These are phyloP conservation scores for Fusarium burgessii DNA, from an alignment of 2,329 filamentous ascomycete species.

Conservation along the genomic window DNA sequence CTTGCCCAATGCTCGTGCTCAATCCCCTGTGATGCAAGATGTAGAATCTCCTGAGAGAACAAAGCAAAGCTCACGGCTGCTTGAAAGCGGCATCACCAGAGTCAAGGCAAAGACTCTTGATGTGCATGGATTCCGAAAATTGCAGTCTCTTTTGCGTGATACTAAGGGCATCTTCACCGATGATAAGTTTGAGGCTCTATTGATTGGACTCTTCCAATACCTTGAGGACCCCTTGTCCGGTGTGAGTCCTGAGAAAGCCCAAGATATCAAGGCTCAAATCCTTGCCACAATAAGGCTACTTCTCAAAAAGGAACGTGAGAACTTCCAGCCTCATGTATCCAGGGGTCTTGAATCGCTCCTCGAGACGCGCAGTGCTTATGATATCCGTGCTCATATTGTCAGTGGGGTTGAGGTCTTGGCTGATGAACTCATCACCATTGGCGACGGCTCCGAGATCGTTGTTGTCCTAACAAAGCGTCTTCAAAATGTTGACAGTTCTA, in stretches of 20 bases:
- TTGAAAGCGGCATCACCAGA: conserved; percentile 80
- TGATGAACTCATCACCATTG: conserved; percentile 76
- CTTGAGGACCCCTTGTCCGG: conserved; percentile 71
- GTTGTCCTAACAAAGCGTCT: conserved; percentile 65
- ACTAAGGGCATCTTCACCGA: conserved; percentile 72
- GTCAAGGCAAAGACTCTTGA: conserved; percentile 79
- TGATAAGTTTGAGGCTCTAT: conserved; percentile 75
- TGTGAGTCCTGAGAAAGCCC: conserved; percentile 71
- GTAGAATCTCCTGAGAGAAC: conserved; percentile 60
- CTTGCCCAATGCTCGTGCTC: conserved; percentile 45
- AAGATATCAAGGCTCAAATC: conserved; percentile 80
- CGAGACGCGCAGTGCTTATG: conserved; percentile 72
- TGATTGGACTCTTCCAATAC: conserved; percentile 77
- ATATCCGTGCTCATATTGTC: conserved; percentile 77
- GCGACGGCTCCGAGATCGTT: conserved; percentile 71
- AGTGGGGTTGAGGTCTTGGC: conserved; percentile 79
- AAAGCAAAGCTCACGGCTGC: conserved; percentile 70
- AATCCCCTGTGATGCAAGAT: conserved; percentile 37
- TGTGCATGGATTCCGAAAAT: conserved; percentile 82
- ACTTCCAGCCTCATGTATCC: conserved; percentile 75
- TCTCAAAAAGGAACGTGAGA: conserved; percentile 73
- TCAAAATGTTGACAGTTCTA: conserved; percentile 55
- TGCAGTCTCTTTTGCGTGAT: conserved; percentile 80
- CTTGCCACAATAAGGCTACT: conserved; percentile 80
- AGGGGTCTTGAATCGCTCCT: conserved; percentile 76